Evolutionary conservation across 140 eudicot species (phyloP).

Genomic region (Erigeron philadelphicus): DNA sequence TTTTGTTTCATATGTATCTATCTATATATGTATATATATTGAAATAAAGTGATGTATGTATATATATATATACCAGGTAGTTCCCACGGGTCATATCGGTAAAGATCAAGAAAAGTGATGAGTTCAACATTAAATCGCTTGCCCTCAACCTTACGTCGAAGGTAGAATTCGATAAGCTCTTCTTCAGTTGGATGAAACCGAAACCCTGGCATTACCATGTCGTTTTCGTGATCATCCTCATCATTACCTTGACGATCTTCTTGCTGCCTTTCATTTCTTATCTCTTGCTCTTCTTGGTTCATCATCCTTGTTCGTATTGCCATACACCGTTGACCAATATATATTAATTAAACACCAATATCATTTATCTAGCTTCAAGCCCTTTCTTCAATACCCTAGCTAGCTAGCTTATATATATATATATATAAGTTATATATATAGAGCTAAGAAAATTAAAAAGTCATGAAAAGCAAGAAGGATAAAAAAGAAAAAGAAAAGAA

Average conservation of each 20-base stretch:
- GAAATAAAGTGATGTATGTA: not conserved
- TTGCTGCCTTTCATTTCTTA: slow-evolving; percentile 22
- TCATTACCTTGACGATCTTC: slow-evolving; percentile 8
- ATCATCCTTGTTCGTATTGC: slow-evolving; percentile 36
- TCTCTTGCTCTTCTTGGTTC: slow-evolving; percentile 7
- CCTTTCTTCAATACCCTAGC: not conserved
- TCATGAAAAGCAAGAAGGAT: not conserved
- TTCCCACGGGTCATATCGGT: slow-evolving; percentile 98
- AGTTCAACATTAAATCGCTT: slow-evolving; percentile 85
- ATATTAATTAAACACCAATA: not conserved
- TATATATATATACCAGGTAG: slow-evolving; percentile 63
- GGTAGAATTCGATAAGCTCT: slow-evolving; percentile 94
- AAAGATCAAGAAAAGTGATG: slow-evolving; percentile 95
- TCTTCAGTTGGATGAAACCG: slow-evolving; percentile 96
- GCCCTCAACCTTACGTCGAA: slow-evolving; percentile 99
- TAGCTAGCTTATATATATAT: too few relatives aligned
- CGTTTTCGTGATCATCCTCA: slow-evolving; percentile 66
- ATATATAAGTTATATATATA: not conserved
- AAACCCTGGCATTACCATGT: slow-evolving; percentile 96
- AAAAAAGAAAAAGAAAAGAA: not conserved
- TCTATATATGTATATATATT: not conserved
- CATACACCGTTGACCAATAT: not conserved
- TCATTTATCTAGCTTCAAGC: not conserved
- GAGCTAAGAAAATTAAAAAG: not conserved
- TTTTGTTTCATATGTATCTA: too few relatives aligned